Base-by-base conservation (phyloP, 768 basidiomycete species). In the Epithele typhae region DNA sequence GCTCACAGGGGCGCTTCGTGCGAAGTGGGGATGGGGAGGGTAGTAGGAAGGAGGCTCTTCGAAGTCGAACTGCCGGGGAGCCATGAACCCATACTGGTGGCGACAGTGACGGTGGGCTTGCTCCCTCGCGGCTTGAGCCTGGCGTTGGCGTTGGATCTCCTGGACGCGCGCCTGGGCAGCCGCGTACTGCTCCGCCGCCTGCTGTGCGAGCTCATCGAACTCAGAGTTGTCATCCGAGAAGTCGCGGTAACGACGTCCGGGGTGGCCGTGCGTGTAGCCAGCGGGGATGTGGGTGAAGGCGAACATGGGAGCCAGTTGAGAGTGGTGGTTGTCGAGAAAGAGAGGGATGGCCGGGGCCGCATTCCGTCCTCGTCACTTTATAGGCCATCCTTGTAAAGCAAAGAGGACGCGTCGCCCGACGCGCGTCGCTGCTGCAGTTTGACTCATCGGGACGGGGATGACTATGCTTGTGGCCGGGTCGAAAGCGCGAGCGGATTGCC, bases 151-250 rank as follows among this genome's bases (percentile, higher is more conserved):
- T 21, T 50, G 44, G 24, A 55, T 39, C 5, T 46, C 59, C 35
- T 53, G 41, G n/a, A 52, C 53, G 11, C 57, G 53, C 8, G 53
- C 54, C 9, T 48, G 51, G 15, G 56, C 57, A 5, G 50, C 39
- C 2, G 56, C 56, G 42, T 52, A 57, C 19, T 57, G 48, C 12
- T 47, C 41, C 0, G 56, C 56, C 7, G 55, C 55, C 11, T 35
- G 55, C n/a, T 50, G 38, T 14, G 48, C 46, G 12, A 46, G 36
- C 18, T 27, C 39, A 19, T 52, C 46, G 25, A 45, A 44, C 35
- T 36, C 9, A 9, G 43, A 46, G 27, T 47, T 45, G 47, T 27
- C 8, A 18, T 52, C 39, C 11, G 43, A 44, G 32, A 40, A 49
- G 12, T 36, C 6, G 11, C 27, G 15, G 11, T 36, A 25, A 11